Evolutionary conservation across 1,284 basidiomycete species (phyloP), one percentile per base, ranked within the genome.

Genomic region (Sanghuangporus baumii): DNA sequence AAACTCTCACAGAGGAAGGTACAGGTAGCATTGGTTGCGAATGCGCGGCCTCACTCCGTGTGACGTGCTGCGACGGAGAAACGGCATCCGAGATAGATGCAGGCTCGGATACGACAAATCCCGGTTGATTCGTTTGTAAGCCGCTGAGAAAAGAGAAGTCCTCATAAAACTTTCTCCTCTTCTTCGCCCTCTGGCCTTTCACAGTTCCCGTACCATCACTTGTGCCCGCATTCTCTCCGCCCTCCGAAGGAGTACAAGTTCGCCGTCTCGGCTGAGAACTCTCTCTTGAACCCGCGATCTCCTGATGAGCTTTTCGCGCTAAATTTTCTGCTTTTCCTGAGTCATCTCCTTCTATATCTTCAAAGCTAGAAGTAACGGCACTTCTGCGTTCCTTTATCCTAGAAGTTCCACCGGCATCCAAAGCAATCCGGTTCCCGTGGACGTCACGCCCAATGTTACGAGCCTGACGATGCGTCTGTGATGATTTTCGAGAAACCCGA

Each of bases 1-100:
- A 16, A 56, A 34, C 18, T 69, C 76, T 73, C 69, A 86, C 85
- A 48, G 84, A 76, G 60, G 82, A 79, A 50, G 84, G 83, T 18
- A 71, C 70, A 3, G 71, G 68, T 18, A 63, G 51, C 12, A n/a
- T 9, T 14, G 23, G n/a, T 36, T 55, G 52, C 31, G 23, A n/a
- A 23, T 38, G 31, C 26, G 16, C n/a, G 23, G 34, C 14, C 23
- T 40, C 47, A 14, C 40, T n/a, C 26, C 34, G 34, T 34, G 11
- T 23, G 14, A 54, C n/a, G 36, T 9, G 31, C 31, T 47, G 36
- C n/a, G 43, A 41, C 31, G 55, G 40, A 43, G 56, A 46, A 23
- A 36, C 18, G 37, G 59, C 55, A 34, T 6, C n/a, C 31, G 59
- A 41, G 51, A 16, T 63, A 16, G 57, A 43, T n/a, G 37, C 16